Evolutionary conservation across 2,329 filamentous ascomycete genomes (phyloP), one percentile per base, ranked within the genome.

Genomic region (Celoporthe dispersa): DNA sequence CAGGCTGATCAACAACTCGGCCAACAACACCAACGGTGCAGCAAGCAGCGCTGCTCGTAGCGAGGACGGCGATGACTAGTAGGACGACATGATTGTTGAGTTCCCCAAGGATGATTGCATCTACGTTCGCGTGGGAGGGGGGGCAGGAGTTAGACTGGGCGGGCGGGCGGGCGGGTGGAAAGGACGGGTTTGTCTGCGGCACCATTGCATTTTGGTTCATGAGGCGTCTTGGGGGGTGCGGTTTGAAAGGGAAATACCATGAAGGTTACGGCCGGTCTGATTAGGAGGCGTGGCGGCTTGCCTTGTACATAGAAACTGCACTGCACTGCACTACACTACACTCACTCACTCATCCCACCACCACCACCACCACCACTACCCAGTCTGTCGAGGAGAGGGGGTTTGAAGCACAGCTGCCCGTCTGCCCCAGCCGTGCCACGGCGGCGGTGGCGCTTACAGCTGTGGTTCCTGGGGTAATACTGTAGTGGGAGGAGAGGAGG

Each of bases 1-100:
- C 80, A 94, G 92, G 83, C 84, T 95, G 72, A 91, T 85, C 61
- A 77, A 76, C 14, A 75, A 84, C 31, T 85, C 88, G 74, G 67
- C 69, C 28, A 72, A 67, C 64, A 71, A 71, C 68, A 66, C 68
- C 33, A 72, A 70, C 44, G 66, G 66, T 16, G 68, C 68, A 22
- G 61, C 55, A 37, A 72, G 66, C 68, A 72, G 65, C 41, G 70
- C 66, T 64, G 65, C 70, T 35, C 65, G 68, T 25, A 72, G 70
- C 53, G 70, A 72, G 66, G 68, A 70, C 11, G 68, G 65, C 65
- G 70, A 72, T 25, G 70, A 70, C 69, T 62, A 33, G 39, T 51
- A 33, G 28, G 44, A 44, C 63, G 55, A 33, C 37, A 28, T 51
- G 41, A 44, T 22, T 59, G 67, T 31, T 55, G 41, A 31, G n/a